These are phyloP conservation scores for Acanthochlamys bracteata DNA, from an alignment of 106 monocot genomes.

Conservation along the genomic window DNA sequence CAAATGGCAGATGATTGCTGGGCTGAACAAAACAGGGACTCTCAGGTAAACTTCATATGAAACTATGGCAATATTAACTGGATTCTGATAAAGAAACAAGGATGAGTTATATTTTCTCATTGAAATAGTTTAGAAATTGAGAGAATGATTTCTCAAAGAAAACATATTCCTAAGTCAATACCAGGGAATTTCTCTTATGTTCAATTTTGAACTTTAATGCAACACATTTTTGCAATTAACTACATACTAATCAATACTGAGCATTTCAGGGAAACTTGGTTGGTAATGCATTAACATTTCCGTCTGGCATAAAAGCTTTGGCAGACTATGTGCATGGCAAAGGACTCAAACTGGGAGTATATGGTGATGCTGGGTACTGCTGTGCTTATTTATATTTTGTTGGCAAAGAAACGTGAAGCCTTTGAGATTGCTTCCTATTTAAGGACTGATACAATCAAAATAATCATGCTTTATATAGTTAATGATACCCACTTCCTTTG, in stretches of 20 bases:
- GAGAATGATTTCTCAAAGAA: neutral
- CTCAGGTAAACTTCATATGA: constrained; percentile 24
- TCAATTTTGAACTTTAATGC: no score
- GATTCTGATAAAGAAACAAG: neutral
- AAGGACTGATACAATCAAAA: no score
- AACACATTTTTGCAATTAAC: no score
- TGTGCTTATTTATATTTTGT: neutral
- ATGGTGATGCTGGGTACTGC: constrained; percentile 37
- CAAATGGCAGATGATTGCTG: constrained; percentile 78
- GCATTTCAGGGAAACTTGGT: constrained; percentile 32
- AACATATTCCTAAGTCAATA: neutral
- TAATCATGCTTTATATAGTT: no score
- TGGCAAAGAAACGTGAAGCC: no score
- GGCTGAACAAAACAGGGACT: constrained; percentile 52
- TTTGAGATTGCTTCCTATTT: no score
- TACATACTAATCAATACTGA: no score
- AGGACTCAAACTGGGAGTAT: constrained; percentile 35
- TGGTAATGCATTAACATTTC: constrained; percentile 20
- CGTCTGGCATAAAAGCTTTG: constrained; percentile 35
- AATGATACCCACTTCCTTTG: no score
- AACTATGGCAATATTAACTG: no score
- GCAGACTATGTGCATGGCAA: constrained; percentile 40
- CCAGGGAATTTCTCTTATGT: neutral
- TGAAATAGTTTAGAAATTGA: no score
- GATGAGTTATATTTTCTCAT: neutral